Evolutionary conservation across 495 filamentous ascomycete species (phyloP).

Genomic region (Staphylotrichum tortipilum): DNA sequence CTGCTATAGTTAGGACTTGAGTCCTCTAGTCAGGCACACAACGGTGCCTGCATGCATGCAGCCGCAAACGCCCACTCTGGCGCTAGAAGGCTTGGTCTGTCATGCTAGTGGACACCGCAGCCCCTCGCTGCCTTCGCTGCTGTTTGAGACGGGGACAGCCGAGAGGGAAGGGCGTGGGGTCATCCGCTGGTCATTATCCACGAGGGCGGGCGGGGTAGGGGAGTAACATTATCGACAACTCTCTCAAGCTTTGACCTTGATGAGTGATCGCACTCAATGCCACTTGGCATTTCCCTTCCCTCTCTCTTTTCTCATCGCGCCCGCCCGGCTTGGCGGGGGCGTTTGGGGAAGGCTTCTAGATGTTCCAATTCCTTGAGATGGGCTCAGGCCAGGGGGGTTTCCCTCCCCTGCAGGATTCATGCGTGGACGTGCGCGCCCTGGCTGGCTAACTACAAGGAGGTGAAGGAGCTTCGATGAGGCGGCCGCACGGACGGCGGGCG

Average conservation of each 20-base stretch:
- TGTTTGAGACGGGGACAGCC: too few species aligned
- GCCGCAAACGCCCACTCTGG: neutral
- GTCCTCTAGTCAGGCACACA: too few species aligned
- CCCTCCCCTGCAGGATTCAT: constrained; percentile 24
- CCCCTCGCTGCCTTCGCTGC: neutral
- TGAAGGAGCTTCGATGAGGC: too few species aligned
- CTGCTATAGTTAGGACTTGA: too few species aligned
- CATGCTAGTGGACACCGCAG: neutral
- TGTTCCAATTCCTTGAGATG: constrained; percentile 26
- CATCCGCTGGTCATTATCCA: neutral
- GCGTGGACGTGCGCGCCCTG: constrained; percentile 10
- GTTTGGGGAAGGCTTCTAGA: constrained; percentile 25
- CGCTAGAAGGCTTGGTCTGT: neutral
- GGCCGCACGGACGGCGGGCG: constrained; percentile 9
- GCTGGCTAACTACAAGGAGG: too few species aligned
- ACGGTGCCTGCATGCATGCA: neutral
- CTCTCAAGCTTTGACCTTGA: neutral
- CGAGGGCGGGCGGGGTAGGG: too few species aligned
- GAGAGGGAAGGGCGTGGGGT: too few species aligned
- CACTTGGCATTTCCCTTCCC: constrained; percentile 1
- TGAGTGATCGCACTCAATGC: neutral
- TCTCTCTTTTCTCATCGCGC: too few species aligned
- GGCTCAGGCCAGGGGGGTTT: constrained; percentile 16
- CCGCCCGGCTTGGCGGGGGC: constrained; percentile 8
- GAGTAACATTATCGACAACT: too few species aligned